Conservation (phyloP, 2,329 filamentous ascomycete species). For the Alternaria rosae region DNA sequence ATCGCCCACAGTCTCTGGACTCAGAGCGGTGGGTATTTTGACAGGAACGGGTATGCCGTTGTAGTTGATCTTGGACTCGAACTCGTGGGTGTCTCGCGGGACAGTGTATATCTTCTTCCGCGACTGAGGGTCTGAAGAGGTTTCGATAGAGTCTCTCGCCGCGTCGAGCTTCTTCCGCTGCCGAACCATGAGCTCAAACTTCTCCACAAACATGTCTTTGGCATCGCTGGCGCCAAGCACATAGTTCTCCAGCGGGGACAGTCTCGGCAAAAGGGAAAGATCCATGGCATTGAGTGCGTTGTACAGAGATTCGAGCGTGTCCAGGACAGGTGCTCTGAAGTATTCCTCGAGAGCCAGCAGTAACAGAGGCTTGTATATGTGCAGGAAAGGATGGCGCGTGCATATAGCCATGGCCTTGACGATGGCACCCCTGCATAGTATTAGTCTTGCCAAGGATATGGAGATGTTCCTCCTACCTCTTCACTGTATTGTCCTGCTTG, state of each 20-base stretch:
- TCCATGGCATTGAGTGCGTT: slow-evolving; percentile 97
- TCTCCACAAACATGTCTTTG: slow-evolving; percentile 96
- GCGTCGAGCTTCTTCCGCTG: slow-evolving; percentile 75
- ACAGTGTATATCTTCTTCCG: slow-evolving; percentile 71
- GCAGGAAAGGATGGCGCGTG: slow-evolving; percentile 94
- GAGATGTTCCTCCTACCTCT: slow-evolving; percentile 58
- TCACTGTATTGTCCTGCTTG: slow-evolving; percentile 91
- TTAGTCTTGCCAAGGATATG: slow-evolving; percentile 15
- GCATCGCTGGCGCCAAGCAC: slow-evolving; percentile 90
- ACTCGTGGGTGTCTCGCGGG: slow-evolving; percentile 95
- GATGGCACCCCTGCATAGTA: slow-evolving; percentile 74
- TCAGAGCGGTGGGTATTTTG: slow-evolving; percentile 91
- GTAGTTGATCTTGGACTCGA: slow-evolving; percentile 93
- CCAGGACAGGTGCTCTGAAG: slow-evolving; percentile 87
- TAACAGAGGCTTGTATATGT: slow-evolving; percentile 98
- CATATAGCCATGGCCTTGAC: slow-evolving; percentile 99
- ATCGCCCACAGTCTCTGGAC: slow-evolving; percentile 95
- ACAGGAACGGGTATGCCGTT: slow-evolving; percentile 96
- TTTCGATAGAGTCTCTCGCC: slow-evolving; percentile 39
- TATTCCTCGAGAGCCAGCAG: slow-evolving; percentile 94
- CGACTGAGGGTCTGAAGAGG: slow-evolving; percentile 49
- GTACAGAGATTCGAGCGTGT: slow-evolving; percentile 88
- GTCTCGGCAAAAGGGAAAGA: slow-evolving; percentile 85
- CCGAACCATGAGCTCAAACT: slow-evolving; percentile 93
- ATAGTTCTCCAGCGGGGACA: slow-evolving; percentile 83